These are phyloP conservation scores for Pseudocercospora cruenta DNA, from an alignment of 2,329 filamentous ascomycete genomes.

Conservation along the genomic window DNA sequence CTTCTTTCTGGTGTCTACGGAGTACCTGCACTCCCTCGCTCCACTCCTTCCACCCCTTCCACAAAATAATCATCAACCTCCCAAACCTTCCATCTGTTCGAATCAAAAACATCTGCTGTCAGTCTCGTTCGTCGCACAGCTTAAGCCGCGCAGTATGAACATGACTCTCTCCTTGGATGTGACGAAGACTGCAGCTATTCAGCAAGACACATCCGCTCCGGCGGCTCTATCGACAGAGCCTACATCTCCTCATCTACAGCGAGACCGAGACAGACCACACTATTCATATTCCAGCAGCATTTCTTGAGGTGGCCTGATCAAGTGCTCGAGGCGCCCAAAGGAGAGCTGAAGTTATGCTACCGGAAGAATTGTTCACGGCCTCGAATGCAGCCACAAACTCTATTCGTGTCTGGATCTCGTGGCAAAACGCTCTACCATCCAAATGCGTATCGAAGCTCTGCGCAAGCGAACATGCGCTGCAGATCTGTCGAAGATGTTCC, in stretches of 20 bases:
- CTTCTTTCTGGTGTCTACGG: neutral
- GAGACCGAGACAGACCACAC: neutral
- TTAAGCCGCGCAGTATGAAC: no score
- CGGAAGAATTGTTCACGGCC: neutral
- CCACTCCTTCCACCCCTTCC: no score
- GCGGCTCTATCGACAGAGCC: neutral
- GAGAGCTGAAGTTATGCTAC: neutral
- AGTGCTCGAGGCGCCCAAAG: neutral
- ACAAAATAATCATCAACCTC: neutral
- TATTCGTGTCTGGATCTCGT: constrained; percentile 18
- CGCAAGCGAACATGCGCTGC: constrained; percentile 4
- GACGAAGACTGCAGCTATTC: no score
- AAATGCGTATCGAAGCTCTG: constrained; percentile 7
- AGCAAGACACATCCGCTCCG: no score
- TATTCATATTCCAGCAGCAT: neutral
- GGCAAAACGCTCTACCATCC: constrained; percentile 10
- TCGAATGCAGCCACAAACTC: constrained; percentile 14
- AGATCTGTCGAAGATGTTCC: neutral
- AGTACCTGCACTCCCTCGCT: no score
- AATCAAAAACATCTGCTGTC: no score
- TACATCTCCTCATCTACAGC: neutral
- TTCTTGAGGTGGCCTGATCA: neutral
- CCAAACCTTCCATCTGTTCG: no score
- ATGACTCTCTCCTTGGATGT: no score
- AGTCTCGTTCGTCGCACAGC: no score